Conservation (phyloP, 805 yeast species). For the Isabelozyma heimii region DNA sequence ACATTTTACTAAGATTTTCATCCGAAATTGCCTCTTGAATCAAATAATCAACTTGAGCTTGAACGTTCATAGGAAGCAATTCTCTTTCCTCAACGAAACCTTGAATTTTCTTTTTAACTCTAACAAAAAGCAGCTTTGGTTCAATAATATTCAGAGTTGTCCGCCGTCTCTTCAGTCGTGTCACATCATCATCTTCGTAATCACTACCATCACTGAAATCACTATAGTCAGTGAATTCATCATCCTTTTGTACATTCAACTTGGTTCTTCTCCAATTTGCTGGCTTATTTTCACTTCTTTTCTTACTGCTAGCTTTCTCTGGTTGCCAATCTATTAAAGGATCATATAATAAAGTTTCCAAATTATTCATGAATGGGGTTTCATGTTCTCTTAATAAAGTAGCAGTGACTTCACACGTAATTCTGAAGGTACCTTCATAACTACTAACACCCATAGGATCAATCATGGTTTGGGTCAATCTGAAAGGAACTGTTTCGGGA, state of each 20-base stretch:
- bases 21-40: conserved; percentile 77
- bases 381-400: conserved; percentile 72
- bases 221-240: not conserved
- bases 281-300: conserved; percentile 49
- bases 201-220: not conserved
- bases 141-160: not conserved
- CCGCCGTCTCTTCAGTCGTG: not conserved
- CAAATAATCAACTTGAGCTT: conserved; percentile 88
- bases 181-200: conserved; percentile 32
- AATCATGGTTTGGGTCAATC: conserved; percentile 84
- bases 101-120: conserved; percentile 74
- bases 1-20: conserved; percentile 79
- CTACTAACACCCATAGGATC: conserved; percentile 92
- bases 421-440: conserved; percentile 85
- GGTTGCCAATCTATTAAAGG: conserved; percentile 78
- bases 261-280: not conserved
- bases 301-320: conserved; percentile 17
- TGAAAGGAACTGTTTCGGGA: conserved; percentile 93
- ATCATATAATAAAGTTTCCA: conserved; percentile 91
- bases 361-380: conserved; percentile 78
- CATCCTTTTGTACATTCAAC: not conserved
- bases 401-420: conserved; percentile 81
- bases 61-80: conserved; percentile 82
- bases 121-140: conserved; percentile 10
- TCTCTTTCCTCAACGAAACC: conserved; percentile 78